Percentiles rank a stretch among this genome's conserved stretches.
Evolutionary conservation across 805 yeast genomes (phyloP).

Genomic region (Schwanniomyces yamadae): DNA sequence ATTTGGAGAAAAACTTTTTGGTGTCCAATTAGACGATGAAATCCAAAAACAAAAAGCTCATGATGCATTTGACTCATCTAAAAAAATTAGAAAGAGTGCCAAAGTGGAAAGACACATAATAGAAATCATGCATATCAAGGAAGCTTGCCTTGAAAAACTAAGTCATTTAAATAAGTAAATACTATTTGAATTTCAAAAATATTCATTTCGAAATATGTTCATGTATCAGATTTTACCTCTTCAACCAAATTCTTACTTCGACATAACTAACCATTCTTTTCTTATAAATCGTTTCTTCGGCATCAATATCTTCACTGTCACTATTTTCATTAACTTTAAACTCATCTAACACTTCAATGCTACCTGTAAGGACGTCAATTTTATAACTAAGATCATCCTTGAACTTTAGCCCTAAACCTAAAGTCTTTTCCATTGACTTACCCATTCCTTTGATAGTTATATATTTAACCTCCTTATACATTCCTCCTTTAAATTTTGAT

Average conservation of each 20-base stretch:
- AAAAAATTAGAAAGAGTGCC: slow-evolving; percentile 23
- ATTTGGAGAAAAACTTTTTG: slow-evolving; percentile 33
- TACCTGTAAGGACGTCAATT: slow-evolving; percentile 63
- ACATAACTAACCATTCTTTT: slow-evolving; percentile 49
- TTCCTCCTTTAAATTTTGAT: slow-evolving; percentile 27
- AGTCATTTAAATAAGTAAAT: neutral
- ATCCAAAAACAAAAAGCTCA: slow-evolving; percentile 13
- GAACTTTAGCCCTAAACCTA: slow-evolving; percentile 63
- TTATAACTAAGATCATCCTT: slow-evolving; percentile 47
- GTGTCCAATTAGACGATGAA: slow-evolving; percentile 17
- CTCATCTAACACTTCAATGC: slow-evolving; percentile 74
- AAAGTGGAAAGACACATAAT: slow-evolving; percentile 50
- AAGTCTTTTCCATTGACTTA: slow-evolving; percentile 54
- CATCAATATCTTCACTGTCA: slow-evolving; percentile 22
- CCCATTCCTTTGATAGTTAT: slow-evolving; percentile 77
- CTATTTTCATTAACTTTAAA: slow-evolving; percentile 21
- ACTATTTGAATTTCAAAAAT: too few relatives aligned
- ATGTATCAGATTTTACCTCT: slow-evolving; percentile 11
- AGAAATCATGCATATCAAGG: slow-evolving; percentile 48
- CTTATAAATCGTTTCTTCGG: slow-evolving; percentile 33
- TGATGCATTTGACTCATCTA: slow-evolving; percentile 6
- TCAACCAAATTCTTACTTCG: slow-evolving; percentile 43
- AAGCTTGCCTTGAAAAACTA: slow-evolving; percentile 33
- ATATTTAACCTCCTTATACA: slow-evolving; percentile 41
- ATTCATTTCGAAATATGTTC: neutral